phyloP scores from a whole-genome alignment of 352 stramenopile genomes.

The Pythium sukuiense region DNA sequence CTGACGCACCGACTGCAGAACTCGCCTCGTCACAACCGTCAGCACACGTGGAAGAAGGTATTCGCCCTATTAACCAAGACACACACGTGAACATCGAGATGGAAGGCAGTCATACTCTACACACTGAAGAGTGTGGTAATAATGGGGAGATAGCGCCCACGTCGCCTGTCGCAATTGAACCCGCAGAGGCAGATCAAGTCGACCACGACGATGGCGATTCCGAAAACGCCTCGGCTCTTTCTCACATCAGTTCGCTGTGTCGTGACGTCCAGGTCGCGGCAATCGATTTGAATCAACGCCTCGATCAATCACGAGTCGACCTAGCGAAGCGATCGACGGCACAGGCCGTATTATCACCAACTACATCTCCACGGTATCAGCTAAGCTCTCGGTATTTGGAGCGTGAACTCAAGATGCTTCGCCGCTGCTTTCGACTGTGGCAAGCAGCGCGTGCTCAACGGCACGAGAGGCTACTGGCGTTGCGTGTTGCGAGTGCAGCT shows the following conservation, averaged over 20 bases:
- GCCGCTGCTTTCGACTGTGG: constrained; percentile 54
- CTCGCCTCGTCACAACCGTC: background rate
- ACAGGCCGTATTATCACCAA: background rate
- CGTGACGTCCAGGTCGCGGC: constrained; percentile 52
- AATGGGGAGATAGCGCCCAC: too few species aligned
- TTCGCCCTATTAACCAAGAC: too few species aligned
- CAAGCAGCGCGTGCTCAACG: constrained; percentile 24
- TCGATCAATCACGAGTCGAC: constrained; percentile 1
- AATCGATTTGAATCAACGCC: constrained; percentile 34
- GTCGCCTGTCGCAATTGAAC: background rate
- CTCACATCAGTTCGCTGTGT: constrained; percentile 45
- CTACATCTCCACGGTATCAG: background rate
- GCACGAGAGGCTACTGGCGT: constrained; percentile 1
- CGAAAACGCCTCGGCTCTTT: constrained; percentile 7
- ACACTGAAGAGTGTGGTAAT: too few species aligned
- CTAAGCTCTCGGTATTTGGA: constrained; percentile 45
- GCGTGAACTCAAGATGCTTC: constrained; percentile 66
- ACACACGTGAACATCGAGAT: too few species aligned
- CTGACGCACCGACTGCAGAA: background rate
- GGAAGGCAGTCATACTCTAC: too few species aligned
- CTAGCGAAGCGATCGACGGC: background rate
- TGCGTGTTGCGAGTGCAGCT: constrained; percentile 5
- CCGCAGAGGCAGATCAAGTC: background rate
- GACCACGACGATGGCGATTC: background rate
- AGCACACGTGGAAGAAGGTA: background rate